Base-by-base conservation (phyloP, 139 green algal genomes). In the Chlamydomonas applanata region DNA sequence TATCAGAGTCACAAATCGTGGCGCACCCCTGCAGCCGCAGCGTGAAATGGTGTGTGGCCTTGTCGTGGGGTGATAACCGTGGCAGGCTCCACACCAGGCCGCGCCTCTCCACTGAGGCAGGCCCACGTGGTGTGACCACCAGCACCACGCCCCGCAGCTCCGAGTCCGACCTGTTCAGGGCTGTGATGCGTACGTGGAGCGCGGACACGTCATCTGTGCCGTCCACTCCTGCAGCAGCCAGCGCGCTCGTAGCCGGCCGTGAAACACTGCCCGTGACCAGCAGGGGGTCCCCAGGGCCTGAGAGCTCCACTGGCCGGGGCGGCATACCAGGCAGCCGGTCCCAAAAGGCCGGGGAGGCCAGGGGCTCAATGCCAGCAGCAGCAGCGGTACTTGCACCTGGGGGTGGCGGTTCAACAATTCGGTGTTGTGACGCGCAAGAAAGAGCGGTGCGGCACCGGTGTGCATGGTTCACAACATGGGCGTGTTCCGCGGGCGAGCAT, bases 271-370 rank as follows among this genome's bases (percentile, higher is more conserved):
- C 78, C n/a, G 56, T 45, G 20, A 89, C 68, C 19, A 86, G 63
- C 33, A 89, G 2, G 13, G 83, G 83, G 53, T 89, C 83, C 11
- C 74, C 78, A 9, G 83, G 80, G 0, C 83, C 83, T 32, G 73
- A 80, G 61, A 89, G 71, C 76, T 89, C 83, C 64, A 72, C 53
- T 27, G 24, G 56, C 82, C 78, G 82, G 45, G 45, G 59, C 17
- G 29, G 59, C 4, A 66, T 4, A 49, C 40, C 40, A 25, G 44
- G 75, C 68, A 81, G 60, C 45, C 32, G 1, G 0, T 32, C 27
- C 75, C 75, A 81, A 46, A 81, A 76, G 24, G 45, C 24, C 57
- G 71, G 60, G 46, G 9, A 57, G 68, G 75, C 68, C 14, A 81
- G 35, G 34, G 62, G 32, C 17, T 17, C n/a, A 32, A 33, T 70